A percentile compares a stretch with the other conserved stretches of the same genome.
Conservation (phyloP, 768 basidiomycete genomes). For the Termitomyces sp. region DNA sequence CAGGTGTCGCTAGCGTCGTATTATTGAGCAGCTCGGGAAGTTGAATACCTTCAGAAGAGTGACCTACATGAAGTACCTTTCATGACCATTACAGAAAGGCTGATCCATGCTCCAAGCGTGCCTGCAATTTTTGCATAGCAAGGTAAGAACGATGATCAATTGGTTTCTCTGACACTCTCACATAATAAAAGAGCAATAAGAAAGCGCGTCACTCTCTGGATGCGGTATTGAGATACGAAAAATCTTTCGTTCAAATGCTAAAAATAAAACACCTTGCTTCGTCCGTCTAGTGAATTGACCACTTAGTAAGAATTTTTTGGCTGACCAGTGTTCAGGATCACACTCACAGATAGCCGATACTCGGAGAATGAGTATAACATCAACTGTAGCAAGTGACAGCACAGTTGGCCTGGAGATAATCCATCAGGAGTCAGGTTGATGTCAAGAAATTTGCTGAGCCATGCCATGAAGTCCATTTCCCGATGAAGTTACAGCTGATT, state of each 20-base stretch:
- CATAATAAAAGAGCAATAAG: neutral
- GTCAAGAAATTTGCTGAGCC: neutral
- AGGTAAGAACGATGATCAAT: neutral
- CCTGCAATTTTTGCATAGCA: neutral
- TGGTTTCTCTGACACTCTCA: neutral
- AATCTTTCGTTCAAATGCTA: neutral
- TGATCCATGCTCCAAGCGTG: neutral
- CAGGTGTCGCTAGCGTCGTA: neutral
- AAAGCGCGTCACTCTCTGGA: neutral
- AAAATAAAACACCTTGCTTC: neutral
- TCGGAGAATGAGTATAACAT: constrained; percentile 1
- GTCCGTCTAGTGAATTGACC: neutral
- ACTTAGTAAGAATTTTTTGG: neutral
- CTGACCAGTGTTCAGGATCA: neutral
- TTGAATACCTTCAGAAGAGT: neutral
- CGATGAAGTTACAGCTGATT: neutral
- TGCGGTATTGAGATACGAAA: neutral
- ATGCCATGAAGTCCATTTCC: neutral
- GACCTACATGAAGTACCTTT: neutral
- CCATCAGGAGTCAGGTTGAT: neutral
- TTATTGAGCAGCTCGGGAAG: neutral
- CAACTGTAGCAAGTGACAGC: neutral
- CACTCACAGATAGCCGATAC: neutral
- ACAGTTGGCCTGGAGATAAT: neutral
- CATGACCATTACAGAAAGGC: neutral